Evolutionary conservation across 495 filamentous ascomycete genomes (phyloP), one percentile per base, ranked within the genome.

Genomic region (Neurospora tetraspora): DNA sequence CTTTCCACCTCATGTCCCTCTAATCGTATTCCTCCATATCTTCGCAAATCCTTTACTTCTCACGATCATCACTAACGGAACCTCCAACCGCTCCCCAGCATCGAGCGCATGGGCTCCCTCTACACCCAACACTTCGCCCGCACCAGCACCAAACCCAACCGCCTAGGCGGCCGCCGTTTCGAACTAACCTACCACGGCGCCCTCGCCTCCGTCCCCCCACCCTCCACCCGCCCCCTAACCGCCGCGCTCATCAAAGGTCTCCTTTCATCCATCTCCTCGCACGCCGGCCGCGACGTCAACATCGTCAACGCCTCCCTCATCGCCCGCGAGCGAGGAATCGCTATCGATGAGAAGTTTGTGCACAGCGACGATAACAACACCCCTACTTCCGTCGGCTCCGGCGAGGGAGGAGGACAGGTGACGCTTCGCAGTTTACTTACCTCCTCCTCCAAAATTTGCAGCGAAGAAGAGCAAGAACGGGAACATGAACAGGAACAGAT

Each of bases 271-370:
- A 89, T 92, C 76, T 86, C 84, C 70, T 86, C 86, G 71, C 78
- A 82, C 0, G 88, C 86, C 69, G 88, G 86, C 3, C 76, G 89
- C 39, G 89, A 91, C 73, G 88, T 93, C 74, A 93, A 92, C 81
- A 91, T 93, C 47, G 90, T 93, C 73, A 92, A 93, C 75, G 91
- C 91, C 1, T 86, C 88, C 27, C 82, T 91, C 70, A 84, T 93
- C 20, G 89, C 90, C 39, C 86, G 86, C 71, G 89, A 92, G 74
- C 88, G 90, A 70, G 91, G 91, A 11, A 89, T 93, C 72, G 83
- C 88, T 39, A 86, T 93, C 69, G 90, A 89, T 76, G 91, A 93
- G 81, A 86, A 84, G 36, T 86, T 88, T 69, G 83, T 83, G 7
- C 82, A 36, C 34, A 36, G 89, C 27, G 85, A 89, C 40, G 82